Evolutionary conservation across 106 monocot genomes (phyloP), one percentile per base, ranked within the genome.

Genomic region (Platanthera zijinensis): DNA sequence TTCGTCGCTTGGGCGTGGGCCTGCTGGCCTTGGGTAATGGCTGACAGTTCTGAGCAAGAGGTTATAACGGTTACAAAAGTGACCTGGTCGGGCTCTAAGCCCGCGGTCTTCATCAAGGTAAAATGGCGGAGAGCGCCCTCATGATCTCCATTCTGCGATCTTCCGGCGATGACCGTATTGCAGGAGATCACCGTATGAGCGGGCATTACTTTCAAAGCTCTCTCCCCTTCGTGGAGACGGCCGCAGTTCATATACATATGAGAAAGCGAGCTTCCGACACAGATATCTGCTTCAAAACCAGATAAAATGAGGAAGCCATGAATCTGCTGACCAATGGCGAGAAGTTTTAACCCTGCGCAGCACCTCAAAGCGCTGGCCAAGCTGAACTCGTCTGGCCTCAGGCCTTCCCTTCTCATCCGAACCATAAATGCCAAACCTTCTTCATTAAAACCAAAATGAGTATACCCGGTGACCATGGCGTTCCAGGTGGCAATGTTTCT

Each of bases 161-260:
- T 88, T 17, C 94, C 94, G 1, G 90, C 86, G 7, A 94, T 87
- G 11, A 88, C 74, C 2, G 88, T 94, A 49, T 90, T 94, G 78
- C 83, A 90, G 9, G 94, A 85, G 6, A 94, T 90, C 10, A 87
- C 63, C 59, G 73, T 90, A 47, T 80, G 85, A 32, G 52, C 15
- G 8, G 88, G 86, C 72, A 94, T 51, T 5, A 14, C 71, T 61
- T 83, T 81, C 39, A 94, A 18, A 5, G 77, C 87, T 22, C 54
- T 74, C 80, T 94, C 94, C 1, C 90, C 94, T 15, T 86, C 85
- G 12, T 48, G 17, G 32, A 90, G 80, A 15, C 54, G 54, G 0
- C 88, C 85, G 30, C 88, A 83, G 52, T 85, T 83, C 90, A 94
- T 94, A 76, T 94, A 94, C 90, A 94, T 88, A 75, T 90, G 88